Percentiles rank a stretch among this genome's conserved stretches.
phyloP scores from a whole-genome alignment of 345 rosid genomes.

The Melaleuca alternifolia region DNA sequence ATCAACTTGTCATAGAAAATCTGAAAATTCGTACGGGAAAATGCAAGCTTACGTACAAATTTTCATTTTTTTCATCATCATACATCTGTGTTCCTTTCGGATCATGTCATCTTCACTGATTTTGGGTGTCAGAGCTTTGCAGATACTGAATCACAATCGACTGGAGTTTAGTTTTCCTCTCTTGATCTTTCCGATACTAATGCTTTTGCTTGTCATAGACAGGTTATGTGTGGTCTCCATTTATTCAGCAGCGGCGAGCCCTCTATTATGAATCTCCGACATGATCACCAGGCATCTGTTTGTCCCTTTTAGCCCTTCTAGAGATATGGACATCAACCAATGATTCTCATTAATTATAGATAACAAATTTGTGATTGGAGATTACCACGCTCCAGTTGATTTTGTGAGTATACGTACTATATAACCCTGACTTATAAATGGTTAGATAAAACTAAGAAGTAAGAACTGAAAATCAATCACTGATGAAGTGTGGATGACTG shows the following conservation, averaged over 20 bases:
- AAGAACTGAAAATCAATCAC: neutral
- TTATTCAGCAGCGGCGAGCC: neutral
- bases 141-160: neutral
- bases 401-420: neutral
- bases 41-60: neutral
- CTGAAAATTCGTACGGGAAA: neutral
- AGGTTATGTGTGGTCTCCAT: neutral
- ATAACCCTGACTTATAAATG: neutral
- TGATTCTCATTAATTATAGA: neutral
- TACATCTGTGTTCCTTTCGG: neutral
- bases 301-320: neutral
- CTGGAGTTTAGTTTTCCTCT: neutral
- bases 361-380: neutral
- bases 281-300: too few relatives aligned
- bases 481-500: neutral
- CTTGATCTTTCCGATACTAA: neutral
- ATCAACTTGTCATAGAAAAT: neutral
- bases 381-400: neutral
- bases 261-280: neutral
- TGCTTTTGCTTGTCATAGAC: neutral
- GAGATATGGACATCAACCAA: neutral
- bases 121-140: neutral
- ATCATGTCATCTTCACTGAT: neutral
- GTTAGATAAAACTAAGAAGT: neutral
- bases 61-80: neutral